Conservation (phyloP, 2,329 filamentous ascomycete genomes). For the Xylaria sp. region DNA sequence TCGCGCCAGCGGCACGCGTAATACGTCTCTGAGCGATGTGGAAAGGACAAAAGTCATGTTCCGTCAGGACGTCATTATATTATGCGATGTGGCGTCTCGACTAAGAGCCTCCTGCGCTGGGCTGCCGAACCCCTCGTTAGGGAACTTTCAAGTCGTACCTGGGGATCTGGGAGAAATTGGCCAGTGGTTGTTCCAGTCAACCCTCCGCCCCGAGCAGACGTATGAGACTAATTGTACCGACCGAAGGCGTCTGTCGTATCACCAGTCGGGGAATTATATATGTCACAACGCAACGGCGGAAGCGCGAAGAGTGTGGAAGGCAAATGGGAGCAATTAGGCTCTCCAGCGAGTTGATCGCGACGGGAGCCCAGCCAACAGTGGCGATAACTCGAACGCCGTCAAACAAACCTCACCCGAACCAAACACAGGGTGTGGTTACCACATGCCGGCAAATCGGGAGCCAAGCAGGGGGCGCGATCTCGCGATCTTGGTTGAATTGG, state of each 20-base stretch:
- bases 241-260: constrained; percentile 28
- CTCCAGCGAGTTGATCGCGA: constrained; percentile 13
- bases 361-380: constrained; percentile 6
- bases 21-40: constrained; percentile 43
- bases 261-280: constrained; percentile 31
- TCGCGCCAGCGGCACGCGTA: constrained; percentile 43
- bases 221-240: constrained; percentile 23
- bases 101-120: constrained; percentile 19
- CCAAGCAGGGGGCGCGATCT: constrained; percentile 10
- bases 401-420: constrained; percentile 21
- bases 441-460: constrained; percentile 26
- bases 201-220: constrained; percentile 24
- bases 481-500: constrained; percentile 16
- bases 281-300: constrained; percentile 17
- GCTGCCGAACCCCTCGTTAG: constrained; percentile 15
- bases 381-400: constrained; percentile 13
- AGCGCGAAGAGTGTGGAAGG: constrained; percentile 12
- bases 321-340: constrained; percentile 9
- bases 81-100: constrained; percentile 23
- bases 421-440: constrained; percentile 18
- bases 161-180: constrained; percentile 16
- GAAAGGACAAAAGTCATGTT: constrained; percentile 49
- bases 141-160: constrained; percentile 14
- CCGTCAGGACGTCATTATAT: constrained; percentile 32
- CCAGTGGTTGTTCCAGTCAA: constrained; percentile 24